phyloP scores from a whole-genome alignment of 495 filamentous ascomycete species.

The Penicillium alfredii region DNA sequence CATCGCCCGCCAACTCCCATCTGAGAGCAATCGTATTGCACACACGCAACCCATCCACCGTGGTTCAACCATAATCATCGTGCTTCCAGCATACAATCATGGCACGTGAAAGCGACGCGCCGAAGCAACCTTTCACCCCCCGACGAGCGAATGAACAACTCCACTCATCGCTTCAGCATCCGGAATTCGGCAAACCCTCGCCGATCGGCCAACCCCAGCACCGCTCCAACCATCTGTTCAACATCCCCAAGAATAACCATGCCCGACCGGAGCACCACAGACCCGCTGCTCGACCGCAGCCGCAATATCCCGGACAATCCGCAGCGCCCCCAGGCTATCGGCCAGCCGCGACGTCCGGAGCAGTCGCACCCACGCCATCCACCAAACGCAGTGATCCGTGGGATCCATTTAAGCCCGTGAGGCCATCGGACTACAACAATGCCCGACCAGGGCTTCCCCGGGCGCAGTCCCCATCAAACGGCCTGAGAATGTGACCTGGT shows the following conservation, averaged over 20 bases:
- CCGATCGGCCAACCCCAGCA: conserved; percentile 41
- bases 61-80: no score
- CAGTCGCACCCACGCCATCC: conserved; percentile 13
- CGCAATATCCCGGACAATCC: conserved; percentile 14
- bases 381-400: conserved; percentile 28
- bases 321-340: conserved; percentile 15
- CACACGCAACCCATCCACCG: no score
- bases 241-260: conserved; percentile 45
- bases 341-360: conserved; percentile 13
- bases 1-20: no score
- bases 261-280: conserved; percentile 47
- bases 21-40: no score
- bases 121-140: conserved; percentile 30
- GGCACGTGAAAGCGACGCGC: conserved; percentile 40
- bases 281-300: conserved; percentile 15
- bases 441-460: conserved; percentile 21
- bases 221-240: conserved; percentile 43
- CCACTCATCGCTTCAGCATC: conserved; percentile 26
- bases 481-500: conserved; percentile 38
- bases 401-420: conserved; percentile 41
- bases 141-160: conserved; percentile 25
- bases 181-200: conserved; percentile 58
- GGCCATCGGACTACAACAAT: conserved; percentile 38
- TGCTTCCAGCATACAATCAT: no score
- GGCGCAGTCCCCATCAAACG: conserved; percentile 40